Base-by-base conservation (phyloP, 2,329 filamentous ascomycete species). In the Sphaerulina vaccinii region DNA sequence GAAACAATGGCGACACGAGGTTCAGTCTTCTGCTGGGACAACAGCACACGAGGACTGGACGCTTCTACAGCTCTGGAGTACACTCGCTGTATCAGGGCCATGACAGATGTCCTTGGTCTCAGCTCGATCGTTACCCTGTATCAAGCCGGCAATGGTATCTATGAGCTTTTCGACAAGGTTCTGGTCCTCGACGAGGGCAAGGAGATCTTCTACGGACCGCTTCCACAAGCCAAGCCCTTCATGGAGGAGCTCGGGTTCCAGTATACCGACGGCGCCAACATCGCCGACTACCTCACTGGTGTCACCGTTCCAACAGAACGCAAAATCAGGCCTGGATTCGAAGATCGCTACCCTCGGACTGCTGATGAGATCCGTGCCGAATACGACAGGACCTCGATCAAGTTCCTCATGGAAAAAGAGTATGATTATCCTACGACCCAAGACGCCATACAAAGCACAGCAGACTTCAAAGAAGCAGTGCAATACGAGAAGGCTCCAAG, bases 81-180 rank as follows among this genome's bases (percentile, higher is more conserved):
- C 44, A 61, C 78, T 22, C 82, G 81, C 60, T 78, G 80, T 1
- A 68, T 87, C n/a, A 74, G 84, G 6, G 78, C 80, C 4, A 74
- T 86, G 76, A 86, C 84, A 0, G 82, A 87, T 55, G 75, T 83
- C 1, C 70, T 81, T 3, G 80, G 81, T 0, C 70, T 85, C 3
- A 72, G 81, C 0, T 79, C 81, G 0, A 80, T 86, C 40, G 81
- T 85, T 10, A 85, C 83, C 0, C 72, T 87, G 0, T 88, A 88
- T 64, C 85, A 88, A 63, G 85, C 85, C 2, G 82, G 83, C 5
- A 85, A 88, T 49, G 82, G 79, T 19, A 87, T 88, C 52, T 87
- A 86, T 64, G 73, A 85, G 21, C 74, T 84, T 0, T 87, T 88
- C 63, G 84, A 88, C 65, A 88, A 87, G 62, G 83, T 87, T 0